A percentile compares a stretch with the other conserved stretches of the same genome.
phyloP scores from a whole-genome alignment of 2,329 filamentous ascomycete genomes.

The Cladosporium sp. region DNA sequence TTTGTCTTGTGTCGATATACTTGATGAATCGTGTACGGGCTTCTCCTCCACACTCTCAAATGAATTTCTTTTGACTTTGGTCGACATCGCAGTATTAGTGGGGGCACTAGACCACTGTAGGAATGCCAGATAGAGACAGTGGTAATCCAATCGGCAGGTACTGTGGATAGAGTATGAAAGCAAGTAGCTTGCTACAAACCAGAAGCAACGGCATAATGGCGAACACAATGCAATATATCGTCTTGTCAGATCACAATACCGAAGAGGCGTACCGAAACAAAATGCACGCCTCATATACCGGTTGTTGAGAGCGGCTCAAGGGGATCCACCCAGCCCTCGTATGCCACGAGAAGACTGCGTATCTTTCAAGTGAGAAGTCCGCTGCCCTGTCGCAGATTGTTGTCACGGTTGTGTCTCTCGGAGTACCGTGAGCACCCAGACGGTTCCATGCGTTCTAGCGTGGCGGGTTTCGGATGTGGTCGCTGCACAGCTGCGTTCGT shows the following conservation, averaged over 20 bases:
- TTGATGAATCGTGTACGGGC: neutral
- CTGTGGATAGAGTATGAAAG: too few relatives aligned
- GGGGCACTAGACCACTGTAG: too few relatives aligned
- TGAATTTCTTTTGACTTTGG: neutral
- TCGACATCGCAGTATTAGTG: too few relatives aligned
- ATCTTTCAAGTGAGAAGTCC: too few relatives aligned
- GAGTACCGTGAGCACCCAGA: neutral
- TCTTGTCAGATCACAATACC: neutral
- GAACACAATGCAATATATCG: neutral
- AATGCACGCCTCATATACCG: neutral
- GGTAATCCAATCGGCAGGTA: too few relatives aligned
- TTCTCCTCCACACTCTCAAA: conserved; percentile 2
- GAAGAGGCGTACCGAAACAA: neutral
- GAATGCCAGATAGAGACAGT: too few relatives aligned
- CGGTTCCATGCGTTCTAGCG: neutral
- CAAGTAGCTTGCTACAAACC: too few relatives aligned
- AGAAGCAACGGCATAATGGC: neutral
- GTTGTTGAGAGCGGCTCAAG: neutral
- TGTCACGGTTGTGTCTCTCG: too few relatives aligned
- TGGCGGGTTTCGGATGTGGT: neutral
- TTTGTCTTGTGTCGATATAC: conserved; percentile 2
- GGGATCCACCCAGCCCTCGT: neutral
- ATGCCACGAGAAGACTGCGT: conserved; percentile 1
- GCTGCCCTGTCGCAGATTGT: too few relatives aligned
- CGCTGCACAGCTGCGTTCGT: neutral